Evolutionary conservation across 371 early-diverging fungal genomes (phyloP).

Genomic region (Ordospora pajunii): DNA sequence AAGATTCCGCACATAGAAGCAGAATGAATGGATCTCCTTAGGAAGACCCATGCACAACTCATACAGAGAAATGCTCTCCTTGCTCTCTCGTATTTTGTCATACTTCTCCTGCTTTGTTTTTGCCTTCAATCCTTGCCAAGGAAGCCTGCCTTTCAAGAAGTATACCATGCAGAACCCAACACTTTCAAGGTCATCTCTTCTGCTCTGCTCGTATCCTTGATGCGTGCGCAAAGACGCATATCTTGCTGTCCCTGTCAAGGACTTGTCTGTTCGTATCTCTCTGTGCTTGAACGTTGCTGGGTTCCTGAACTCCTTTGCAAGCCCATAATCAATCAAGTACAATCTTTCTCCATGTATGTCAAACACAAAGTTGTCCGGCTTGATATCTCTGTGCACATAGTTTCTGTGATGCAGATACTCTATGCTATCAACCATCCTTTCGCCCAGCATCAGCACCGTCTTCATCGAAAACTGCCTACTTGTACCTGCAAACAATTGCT

Average conservation of each 20-base stretch:
- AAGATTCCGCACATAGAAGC: slow-evolving; percentile 84
- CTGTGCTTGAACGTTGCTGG: slow-evolving; percentile 89
- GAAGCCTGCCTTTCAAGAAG: slow-evolving; percentile 88
- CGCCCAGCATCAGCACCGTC: slow-evolving; percentile 88
- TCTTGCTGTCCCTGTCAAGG: slow-evolving; percentile 94
- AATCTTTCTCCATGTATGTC: slow-evolving; percentile 83
- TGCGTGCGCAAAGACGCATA: slow-evolving; percentile 97
- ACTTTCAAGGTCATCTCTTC: slow-evolving; percentile 97
- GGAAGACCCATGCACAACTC: slow-evolving; percentile 84
- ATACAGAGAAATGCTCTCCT: slow-evolving; percentile 88
- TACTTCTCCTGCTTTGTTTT: slow-evolving; percentile 95
- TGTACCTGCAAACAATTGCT: slow-evolving; percentile 93
- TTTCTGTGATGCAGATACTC: slow-evolving; percentile 91
- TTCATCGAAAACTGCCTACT: slow-evolving; percentile 89
- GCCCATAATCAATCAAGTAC: slow-evolving; percentile 94
- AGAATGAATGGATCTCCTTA: slow-evolving; percentile 81
- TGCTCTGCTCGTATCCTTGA: slow-evolving; percentile 88
- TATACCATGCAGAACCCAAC: slow-evolving; percentile 96
- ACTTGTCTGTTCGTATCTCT: slow-evolving; percentile 88
- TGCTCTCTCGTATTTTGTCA: slow-evolving; percentile 95
- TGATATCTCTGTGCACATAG: slow-evolving; percentile 93
- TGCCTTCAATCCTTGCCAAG: slow-evolving; percentile 98
- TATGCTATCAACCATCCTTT: slow-evolving; percentile 89
- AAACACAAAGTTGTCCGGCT: slow-evolving; percentile 98
- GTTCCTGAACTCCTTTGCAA: slow-evolving; percentile 92